Percentiles rank a stretch among this genome's conserved stretches.
phyloP scores from a whole-genome alignment of 495 filamentous ascomycete species.

The Trichoderma parareesei region DNA sequence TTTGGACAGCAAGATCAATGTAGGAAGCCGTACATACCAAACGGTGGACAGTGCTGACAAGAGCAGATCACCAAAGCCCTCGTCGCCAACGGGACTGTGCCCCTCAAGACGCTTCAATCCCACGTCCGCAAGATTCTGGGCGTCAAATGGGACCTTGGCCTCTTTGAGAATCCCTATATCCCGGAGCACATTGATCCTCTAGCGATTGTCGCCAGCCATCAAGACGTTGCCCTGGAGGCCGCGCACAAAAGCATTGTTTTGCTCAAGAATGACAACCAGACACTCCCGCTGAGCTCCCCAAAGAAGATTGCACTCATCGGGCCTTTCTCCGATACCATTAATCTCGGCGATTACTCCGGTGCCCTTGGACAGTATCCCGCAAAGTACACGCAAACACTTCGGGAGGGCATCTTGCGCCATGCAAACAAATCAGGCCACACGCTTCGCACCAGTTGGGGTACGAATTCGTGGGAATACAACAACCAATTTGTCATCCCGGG shows the following conservation, averaged over 20 bases:
- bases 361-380: slow-evolving; percentile 34
- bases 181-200: slow-evolving; percentile 23
- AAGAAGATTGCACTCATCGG: slow-evolving; percentile 32
- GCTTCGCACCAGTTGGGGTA: slow-evolving; percentile 33
- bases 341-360: slow-evolving; percentile 35
- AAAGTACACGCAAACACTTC: slow-evolving; percentile 28
- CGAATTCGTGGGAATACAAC: slow-evolving; percentile 36
- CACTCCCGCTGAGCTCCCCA: slow-evolving; percentile 25
- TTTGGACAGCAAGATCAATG: slow-evolving; percentile 23
- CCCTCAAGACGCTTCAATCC: slow-evolving; percentile 24
- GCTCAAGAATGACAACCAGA: slow-evolving; percentile 32
- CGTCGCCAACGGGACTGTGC: slow-evolving; percentile 27
- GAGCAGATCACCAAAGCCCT: slow-evolving; percentile 27
- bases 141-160: slow-evolving; percentile 34
- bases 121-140: slow-evolving; percentile 28
- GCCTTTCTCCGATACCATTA: slow-evolving; percentile 34
- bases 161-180: slow-evolving; percentile 30
- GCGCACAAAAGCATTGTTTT: slow-evolving; percentile 31
- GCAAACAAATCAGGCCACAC: slow-evolving; percentile 18
- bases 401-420: slow-evolving; percentile 31
- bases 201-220: slow-evolving; percentile 24
- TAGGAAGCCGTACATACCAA: not conserved
- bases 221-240: slow-evolving; percentile 27
- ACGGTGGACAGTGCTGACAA: not conserved
- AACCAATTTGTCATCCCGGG: slow-evolving; percentile 33